These are phyloP conservation scores for Fomitopsis pinicola DNA, from an alignment of 1,284 basidiomycete species.

Conservation along the genomic window DNA sequence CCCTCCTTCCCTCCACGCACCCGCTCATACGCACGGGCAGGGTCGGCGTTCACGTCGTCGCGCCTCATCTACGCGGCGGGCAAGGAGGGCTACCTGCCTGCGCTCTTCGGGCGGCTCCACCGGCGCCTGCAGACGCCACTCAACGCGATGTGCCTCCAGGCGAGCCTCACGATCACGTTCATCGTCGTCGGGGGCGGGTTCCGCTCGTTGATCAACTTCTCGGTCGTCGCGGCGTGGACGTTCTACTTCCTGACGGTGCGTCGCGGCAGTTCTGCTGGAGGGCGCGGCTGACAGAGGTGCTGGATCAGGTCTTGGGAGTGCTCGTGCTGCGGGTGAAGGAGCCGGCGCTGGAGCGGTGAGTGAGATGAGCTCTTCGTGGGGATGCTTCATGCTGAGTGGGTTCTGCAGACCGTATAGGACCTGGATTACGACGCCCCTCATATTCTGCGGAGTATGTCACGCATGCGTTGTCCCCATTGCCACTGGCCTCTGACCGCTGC, in stretches of 20 bases:
- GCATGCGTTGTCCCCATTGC: background rate
- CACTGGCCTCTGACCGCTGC: background rate
- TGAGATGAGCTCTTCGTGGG: background rate
- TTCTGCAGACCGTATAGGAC: constrained; percentile 79
- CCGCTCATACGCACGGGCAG: constrained; percentile 30
- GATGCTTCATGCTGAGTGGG: background rate
- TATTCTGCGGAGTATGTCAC: constrained; percentile 78
- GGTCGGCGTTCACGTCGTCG: constrained; percentile 78
- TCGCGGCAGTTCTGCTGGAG: background rate
- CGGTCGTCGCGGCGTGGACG: constrained; percentile 85
- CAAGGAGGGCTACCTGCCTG: constrained; percentile 85
- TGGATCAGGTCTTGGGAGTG: constrained; percentile 72
- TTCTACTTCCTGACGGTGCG: constrained; percentile 87
- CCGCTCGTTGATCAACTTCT: constrained; percentile 82
- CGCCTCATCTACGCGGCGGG: constrained; percentile 88
- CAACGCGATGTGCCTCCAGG: constrained; percentile 83
- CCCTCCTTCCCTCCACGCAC: background rate
- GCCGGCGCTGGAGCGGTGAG: constrained; percentile 78
- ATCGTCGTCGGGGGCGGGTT: constrained; percentile 88
- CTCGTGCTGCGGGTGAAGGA: constrained; percentile 89
- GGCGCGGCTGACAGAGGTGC: background rate
- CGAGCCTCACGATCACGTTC: constrained; percentile 69
- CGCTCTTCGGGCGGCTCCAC: constrained; percentile 76
- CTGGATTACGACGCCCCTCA: constrained; percentile 87
- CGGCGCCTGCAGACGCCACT: constrained; percentile 74